Base-by-base conservation (phyloP, 108 stramenopile species). In the Craspedostauros australis region DNA sequence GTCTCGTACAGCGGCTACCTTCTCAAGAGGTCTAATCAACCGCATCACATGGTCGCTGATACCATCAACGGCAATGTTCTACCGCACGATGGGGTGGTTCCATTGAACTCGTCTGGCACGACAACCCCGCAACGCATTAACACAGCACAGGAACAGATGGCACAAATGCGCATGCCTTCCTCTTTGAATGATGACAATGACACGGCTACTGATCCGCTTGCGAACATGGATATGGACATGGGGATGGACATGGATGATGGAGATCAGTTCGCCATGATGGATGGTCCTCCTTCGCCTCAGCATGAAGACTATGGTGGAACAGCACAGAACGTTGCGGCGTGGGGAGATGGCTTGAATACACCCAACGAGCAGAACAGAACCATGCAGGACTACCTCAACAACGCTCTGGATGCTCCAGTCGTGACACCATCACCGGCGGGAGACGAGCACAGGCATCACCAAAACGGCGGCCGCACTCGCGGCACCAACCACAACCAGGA, bases 1-100 rank as follows among this genome's bases (percentile, higher is more conserved):
- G 61, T 72, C 30, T 34, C 50, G 9, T 45, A 72, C 40, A 22
- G 62, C 15, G 72, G 72, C 16, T 73, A 67, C 46, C 36, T 73
- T 15, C 40, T 67, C 33, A 73, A 73, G 39, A 53, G 72, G 28
- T 66, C 64, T 5, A 73, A 73, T 39, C 25, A 62, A 4, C 72
- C 72, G 43, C 46, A 57, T 5, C 20, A 48, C 20, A 52, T 16
- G 29, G 44, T 31, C 21, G 15, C 31, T 53, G 33, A 16, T 18
- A 8, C 38, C 26, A 31, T 30, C 18, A 59, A 9, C 46, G 48
- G n/a, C 46, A 29, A 36, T n/a, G n/a, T 29, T 55, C 30, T 24
- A 16, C 59, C 5, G 32, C 15, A 1, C 24, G 7, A 7, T 18
- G 30, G 8, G 22, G 20, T 1, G 19, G 26, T 1, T 20, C 28